Evolutionary conservation across 306 rosid species (phyloP).

Genomic region (Delonix regia): DNA sequence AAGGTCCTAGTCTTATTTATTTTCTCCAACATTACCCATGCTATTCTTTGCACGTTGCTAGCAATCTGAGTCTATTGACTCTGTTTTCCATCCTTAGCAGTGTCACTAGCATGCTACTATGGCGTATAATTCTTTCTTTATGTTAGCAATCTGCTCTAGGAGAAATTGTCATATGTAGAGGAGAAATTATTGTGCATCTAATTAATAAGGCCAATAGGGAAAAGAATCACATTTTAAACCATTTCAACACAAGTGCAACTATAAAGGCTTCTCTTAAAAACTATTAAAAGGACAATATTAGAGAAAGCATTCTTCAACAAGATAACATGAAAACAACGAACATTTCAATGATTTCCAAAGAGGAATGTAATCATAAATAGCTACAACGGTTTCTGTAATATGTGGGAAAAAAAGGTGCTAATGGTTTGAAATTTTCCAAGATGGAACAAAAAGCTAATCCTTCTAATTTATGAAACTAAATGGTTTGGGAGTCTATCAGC

Average conservation of each 20-base stretch:
- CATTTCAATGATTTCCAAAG: background rate
- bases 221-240: background rate
- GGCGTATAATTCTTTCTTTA: conserved; percentile 76
- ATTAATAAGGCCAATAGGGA: conserved; percentile 17
- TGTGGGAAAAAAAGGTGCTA: background rate
- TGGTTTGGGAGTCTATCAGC: background rate
- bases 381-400: too few species aligned
- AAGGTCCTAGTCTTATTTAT: background rate
- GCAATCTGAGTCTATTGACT: conserved; percentile 85
- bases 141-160: conserved; percentile 65
- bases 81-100: conserved; percentile 83
- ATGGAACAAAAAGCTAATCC: background rate
- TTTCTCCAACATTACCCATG: conserved; percentile 60
- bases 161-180: conserved; percentile 16
- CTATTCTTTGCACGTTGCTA: too few species aligned
- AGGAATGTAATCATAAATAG: background rate
- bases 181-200: background rate
- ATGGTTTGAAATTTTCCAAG: background rate
- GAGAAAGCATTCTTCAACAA: background rate
- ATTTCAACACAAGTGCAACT: background rate
- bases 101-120: conserved; percentile 72
- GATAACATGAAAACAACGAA: background rate
- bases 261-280: background rate
- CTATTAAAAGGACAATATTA: background rate
- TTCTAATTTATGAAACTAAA: background rate